These are phyloP conservation scores for Torulaspora quercuum DNA, from an alignment of 805 yeast species.

Conservation along the genomic window DNA sequence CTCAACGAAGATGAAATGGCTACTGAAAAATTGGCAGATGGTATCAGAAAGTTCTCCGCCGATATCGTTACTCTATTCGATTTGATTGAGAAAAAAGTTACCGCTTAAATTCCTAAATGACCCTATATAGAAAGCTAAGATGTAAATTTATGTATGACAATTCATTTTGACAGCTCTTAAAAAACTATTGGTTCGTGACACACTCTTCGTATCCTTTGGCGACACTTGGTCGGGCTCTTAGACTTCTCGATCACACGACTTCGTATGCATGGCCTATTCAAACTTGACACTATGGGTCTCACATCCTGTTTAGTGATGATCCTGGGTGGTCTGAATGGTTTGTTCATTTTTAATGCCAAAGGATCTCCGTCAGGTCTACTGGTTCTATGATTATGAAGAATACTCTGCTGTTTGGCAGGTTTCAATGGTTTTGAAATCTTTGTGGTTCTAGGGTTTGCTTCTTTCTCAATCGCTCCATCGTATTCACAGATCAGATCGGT, in stretches of 20 bases:
- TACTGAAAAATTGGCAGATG: slow-evolving; percentile 94
- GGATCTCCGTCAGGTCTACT: slow-evolving; percentile 6
- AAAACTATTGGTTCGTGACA: slow-evolving; percentile 15
- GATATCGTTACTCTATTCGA: slow-evolving; percentile 79
- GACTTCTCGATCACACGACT: slow-evolving; percentile 5
- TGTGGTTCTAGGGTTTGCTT: neutral
- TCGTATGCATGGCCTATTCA: slow-evolving; percentile 17
- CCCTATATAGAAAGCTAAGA: neutral
- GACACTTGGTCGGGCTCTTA: neutral
- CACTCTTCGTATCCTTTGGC: slow-evolving; percentile 15
- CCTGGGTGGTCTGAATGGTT: slow-evolving; percentile 33
- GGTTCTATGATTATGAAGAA: too few relatives aligned
- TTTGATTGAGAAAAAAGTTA: slow-evolving; percentile 58
- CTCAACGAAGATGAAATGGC: slow-evolving; percentile 98
- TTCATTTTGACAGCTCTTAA: slow-evolving; percentile 7
- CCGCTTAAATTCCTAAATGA: slow-evolving; percentile 32
- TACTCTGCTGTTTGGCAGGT: too few relatives aligned
- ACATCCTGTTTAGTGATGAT: slow-evolving; percentile 5
- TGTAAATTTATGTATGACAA: too few relatives aligned
- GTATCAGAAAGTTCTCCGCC: slow-evolving; percentile 95
- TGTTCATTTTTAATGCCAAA: slow-evolving; percentile 29
- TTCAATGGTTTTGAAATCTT: too few relatives aligned
- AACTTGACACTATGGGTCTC: neutral
- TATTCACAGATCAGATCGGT: slow-evolving; percentile 19
- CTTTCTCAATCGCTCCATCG: slow-evolving; percentile 4